Base-by-base conservation (phyloP, 2,329 filamentous ascomycete genomes). In the Pezicula rhizophila region DNA sequence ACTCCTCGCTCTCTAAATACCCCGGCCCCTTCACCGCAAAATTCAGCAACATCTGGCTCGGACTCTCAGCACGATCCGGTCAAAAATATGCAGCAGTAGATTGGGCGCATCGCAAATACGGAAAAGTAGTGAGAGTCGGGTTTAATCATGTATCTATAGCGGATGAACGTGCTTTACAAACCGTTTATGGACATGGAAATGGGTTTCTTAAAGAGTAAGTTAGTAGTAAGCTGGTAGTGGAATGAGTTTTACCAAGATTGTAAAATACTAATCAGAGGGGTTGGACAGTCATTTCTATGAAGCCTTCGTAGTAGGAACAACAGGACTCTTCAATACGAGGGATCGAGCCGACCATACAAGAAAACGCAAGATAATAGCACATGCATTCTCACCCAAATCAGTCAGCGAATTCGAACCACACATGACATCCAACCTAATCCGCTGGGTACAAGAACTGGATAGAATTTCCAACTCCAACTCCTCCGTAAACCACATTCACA, bases 261-360 rank as follows among this genome's bases (percentile, higher is more conserved):
- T 23, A 23, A 23, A 23, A 23, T 23, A 23, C 3, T 23, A 5
- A 23, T 4, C 1, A 23, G 23, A 23, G 23, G 23, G 23, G 4
- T 10, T 23, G 14, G 40, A 12, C n/a, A 88, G 85, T 38, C 84
- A 90, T 4, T 95, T 90, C 70, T 95, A 95, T 60, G 89, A 95
- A 59, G 86, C 88, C 44, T 95, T 95, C 59, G 89, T 95, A 46
- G 90, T 86, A 11, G 93, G 95, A 61, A 79, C 78, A 41, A 80
- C 87, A 7, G 89, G 89, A 11, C 75, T 95, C 12, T 95, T 95
- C 79, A 95, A 92, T 68, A 95, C 89, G 0, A 77, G 89, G n/a
- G 80, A 90, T 68, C 79, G 89, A 39, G 73, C 74, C 0, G 87
- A 95, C 61, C 89, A 95, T 67, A 84, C 84, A 0, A 82, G 89